Conservation (phyloP, 1,139 yeast species). For the Pichia sp. region DNA sequence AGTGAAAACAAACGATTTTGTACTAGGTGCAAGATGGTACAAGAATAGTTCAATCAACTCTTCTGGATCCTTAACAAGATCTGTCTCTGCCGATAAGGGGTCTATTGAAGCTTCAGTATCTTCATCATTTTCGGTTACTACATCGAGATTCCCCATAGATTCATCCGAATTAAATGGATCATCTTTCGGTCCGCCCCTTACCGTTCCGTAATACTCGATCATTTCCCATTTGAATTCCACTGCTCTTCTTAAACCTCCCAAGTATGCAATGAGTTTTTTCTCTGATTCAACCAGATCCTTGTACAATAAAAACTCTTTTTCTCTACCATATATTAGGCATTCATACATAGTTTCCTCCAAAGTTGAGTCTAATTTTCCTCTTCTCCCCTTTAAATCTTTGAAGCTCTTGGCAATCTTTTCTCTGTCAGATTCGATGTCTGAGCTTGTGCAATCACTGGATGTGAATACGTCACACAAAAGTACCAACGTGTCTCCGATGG, state of each 20-base stretch:
- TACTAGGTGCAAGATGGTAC: constrained; percentile 65
- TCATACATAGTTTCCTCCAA: constrained; percentile 66
- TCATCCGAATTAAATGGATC: background rate
- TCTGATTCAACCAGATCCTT: constrained; percentile 48
- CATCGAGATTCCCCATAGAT: background rate
- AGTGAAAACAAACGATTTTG: constrained; percentile 62
- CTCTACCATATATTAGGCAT: constrained; percentile 49
- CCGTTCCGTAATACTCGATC: constrained; percentile 26
- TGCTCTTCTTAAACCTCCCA: constrained; percentile 66
- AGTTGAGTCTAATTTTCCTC: constrained; percentile 34
- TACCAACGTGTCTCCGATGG: constrained; percentile 11
- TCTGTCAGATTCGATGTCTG: constrained; percentile 8
- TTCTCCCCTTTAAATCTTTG: constrained; percentile 10
- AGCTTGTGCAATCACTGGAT: constrained; percentile 1
- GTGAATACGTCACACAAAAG: constrained; percentile 15
- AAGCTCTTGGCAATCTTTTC: constrained; percentile 4
- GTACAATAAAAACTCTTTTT: constrained; percentile 46
- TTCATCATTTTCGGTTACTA: background rate
- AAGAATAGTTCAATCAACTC: constrained; percentile 65
- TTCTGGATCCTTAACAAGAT: constrained; percentile 37
- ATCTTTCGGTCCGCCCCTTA: background rate
- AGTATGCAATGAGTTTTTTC: constrained; percentile 49
- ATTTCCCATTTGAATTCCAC: constrained; percentile 62
- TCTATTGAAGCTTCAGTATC: background rate
- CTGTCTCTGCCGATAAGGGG: background rate